phyloP scores from a whole-genome alignment of 129 eudicot species.

The Chrysanthemum lavandulifolium region DNA sequence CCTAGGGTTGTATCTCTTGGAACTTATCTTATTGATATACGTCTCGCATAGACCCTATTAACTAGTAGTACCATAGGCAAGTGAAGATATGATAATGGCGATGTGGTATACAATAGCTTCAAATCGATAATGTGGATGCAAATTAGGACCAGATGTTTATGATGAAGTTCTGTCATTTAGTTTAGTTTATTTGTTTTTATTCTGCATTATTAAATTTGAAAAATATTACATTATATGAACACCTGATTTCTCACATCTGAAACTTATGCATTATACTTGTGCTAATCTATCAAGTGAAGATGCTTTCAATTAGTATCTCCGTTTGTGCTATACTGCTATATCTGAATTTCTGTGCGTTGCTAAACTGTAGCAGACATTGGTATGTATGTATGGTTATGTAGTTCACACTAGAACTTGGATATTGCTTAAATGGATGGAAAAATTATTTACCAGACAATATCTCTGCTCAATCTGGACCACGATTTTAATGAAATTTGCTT shows the following conservation, averaged over 20 bases:
- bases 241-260: neutral
- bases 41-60: too few relatives aligned
- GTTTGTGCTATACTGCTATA: too few relatives aligned
- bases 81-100: constrained; percentile 5
- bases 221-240: neutral
- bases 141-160: neutral
- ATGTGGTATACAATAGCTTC: neutral
- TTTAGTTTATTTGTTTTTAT: neutral
- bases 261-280: constrained; percentile 1
- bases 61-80: neutral
- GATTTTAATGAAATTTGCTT: neutral
- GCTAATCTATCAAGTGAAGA: neutral
- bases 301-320: neutral
- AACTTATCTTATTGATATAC: constrained; percentile 3
- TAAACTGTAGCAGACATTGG: too few relatives aligned
- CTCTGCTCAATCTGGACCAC: constrained; percentile 19
- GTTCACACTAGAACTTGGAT: neutral
- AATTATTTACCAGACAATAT: constrained; percentile 1
- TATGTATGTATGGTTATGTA: too few relatives aligned
- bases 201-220: neutral
- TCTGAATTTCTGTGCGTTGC: too few relatives aligned
- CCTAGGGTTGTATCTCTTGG: constrained; percentile 3
- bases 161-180: neutral
- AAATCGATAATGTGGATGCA: neutral
- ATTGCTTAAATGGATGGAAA: constrained; percentile 7